phyloP scores from a whole-genome alignment of 495 filamentous ascomycete genomes.

The Alectoria sarmentosa region DNA sequence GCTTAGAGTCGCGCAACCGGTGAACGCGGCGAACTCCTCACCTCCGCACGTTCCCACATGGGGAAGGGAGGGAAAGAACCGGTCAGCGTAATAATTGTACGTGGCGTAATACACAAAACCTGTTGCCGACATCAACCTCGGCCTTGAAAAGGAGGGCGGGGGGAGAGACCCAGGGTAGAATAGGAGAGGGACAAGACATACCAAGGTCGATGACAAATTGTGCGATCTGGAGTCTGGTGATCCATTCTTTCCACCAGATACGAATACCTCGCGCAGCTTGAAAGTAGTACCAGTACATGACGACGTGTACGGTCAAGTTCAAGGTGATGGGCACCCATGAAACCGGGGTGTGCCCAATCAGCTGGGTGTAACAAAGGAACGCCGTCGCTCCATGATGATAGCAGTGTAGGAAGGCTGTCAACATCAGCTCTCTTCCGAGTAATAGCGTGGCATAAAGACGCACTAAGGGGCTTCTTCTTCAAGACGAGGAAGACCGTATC shows the following conservation, averaged over 20 bases:
- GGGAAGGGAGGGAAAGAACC: conserved; percentile 25
- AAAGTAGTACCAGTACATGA: conserved; percentile 66
- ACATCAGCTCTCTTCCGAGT: conserved; percentile 15
- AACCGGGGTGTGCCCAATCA: conserved; percentile 70
- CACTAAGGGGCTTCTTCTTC: conserved; percentile 68
- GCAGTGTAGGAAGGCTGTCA: conserved; percentile 72
- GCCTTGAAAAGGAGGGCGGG: background rate
- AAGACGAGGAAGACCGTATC: conserved; percentile 78
- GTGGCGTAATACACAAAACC: conserved; percentile 32
- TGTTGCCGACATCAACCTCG: conserved; percentile 12
- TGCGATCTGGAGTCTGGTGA: conserved; percentile 76
- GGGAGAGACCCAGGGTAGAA: background rate
- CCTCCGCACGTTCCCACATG: conserved; percentile 28
- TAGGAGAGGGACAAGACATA: background rate
- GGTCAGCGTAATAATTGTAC: conserved; percentile 27
- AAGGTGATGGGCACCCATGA: conserved; percentile 69
- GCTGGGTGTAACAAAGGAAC: conserved; percentile 78
- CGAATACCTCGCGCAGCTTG: conserved; percentile 72
- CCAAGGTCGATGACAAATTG: conserved; percentile 44
- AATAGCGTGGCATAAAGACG: conserved; percentile 44
- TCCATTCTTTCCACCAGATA: conserved; percentile 91
- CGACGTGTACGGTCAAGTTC: conserved; percentile 66
- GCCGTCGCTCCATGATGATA: conserved; percentile 82
- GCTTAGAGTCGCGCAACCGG: conserved; percentile 30
- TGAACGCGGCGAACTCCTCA: conserved; percentile 30